These are phyloP conservation scores for Kluyveromyces sp. DNA, from an alignment of 1,139 yeast species.

Conservation along the genomic window DNA sequence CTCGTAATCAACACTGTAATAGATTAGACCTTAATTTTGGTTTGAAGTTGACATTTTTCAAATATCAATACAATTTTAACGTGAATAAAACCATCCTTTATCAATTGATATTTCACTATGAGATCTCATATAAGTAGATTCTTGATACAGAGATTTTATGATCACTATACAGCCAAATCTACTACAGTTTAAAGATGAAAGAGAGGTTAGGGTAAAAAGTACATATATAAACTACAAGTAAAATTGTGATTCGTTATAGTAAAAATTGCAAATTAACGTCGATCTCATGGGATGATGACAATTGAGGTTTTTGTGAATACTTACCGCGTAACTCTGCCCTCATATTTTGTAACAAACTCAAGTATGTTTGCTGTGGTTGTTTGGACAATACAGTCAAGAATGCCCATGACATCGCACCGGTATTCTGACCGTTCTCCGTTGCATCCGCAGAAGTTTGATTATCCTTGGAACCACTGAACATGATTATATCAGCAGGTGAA, in stretches of 20 bases:
- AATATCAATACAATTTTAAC: too few relatives aligned
- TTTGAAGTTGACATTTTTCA: too few relatives aligned
- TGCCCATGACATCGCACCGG: conserved; percentile 95
- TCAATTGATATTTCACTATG: too few relatives aligned
- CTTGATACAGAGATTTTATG: too few relatives aligned
- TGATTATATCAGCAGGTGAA: conserved; percentile 82
- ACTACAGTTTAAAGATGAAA: too few relatives aligned
- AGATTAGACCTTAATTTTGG: too few relatives aligned
- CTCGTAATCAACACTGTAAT: too few relatives aligned
- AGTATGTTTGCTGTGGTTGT: conserved; percentile 66
- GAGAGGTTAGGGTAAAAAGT: too few relatives aligned
- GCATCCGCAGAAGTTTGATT: conserved; percentile 78
- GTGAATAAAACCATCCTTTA: too few relatives aligned
- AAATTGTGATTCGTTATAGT: conserved; percentile 21
- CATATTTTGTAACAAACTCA: conserved; percentile 74
- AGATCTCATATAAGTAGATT: too few relatives aligned
- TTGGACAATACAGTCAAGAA: conserved; percentile 63
- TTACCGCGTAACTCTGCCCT: conserved; percentile 59
- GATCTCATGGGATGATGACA: conserved; percentile 76
- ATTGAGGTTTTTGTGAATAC: conserved; percentile 84
- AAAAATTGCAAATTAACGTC: conserved; percentile 66
- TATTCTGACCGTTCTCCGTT: conserved; percentile 62
- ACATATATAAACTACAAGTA: too few relatives aligned
- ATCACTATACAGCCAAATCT: too few relatives aligned
- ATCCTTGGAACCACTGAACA: conserved; percentile 87